These are phyloP conservation scores for Alloteropsis angusta DNA, from an alignment of 202 grass and related monocot genomes.

Conservation along the genomic window DNA sequence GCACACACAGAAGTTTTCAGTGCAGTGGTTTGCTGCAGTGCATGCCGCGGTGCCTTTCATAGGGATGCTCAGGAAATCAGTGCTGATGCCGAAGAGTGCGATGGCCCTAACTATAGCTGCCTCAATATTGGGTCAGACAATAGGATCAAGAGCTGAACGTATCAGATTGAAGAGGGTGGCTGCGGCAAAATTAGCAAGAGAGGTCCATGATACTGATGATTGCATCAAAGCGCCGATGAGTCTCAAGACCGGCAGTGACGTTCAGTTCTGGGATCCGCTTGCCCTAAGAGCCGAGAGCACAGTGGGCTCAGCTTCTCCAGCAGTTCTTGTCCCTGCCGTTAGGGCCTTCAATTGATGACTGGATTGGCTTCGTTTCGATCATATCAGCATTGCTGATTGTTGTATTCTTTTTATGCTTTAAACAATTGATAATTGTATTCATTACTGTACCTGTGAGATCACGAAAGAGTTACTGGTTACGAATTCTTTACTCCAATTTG, in stretches of 20 bases:
- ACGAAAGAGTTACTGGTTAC: slow-evolving; percentile 11
- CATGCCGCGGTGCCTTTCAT: slow-evolving; percentile 92
- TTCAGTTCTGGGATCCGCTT: slow-evolving; percentile 54
- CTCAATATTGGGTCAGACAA: slow-evolving; percentile 87
- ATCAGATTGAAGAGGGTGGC: slow-evolving; percentile 54
- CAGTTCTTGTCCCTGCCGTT: slow-evolving; percentile 32
- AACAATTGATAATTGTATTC: slow-evolving; percentile 20
- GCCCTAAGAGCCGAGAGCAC: slow-evolving; percentile 27
- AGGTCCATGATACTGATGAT: neutral
- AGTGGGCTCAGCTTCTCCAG: slow-evolving; percentile 5
- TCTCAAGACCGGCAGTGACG: slow-evolving; percentile 22
- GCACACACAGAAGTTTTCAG: slow-evolving; percentile 81
- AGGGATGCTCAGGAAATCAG: slow-evolving; percentile 87
- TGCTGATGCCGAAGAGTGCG: slow-evolving; percentile 83
- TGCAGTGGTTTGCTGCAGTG: slow-evolving; percentile 81
- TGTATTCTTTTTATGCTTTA: neutral
- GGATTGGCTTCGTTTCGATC: neutral
- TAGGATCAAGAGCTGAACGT: slow-evolving; percentile 83
- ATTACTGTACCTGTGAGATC: slow-evolving; percentile 18
- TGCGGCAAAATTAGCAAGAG: slow-evolving; percentile 18
- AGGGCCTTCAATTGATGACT: slow-evolving; percentile 29
- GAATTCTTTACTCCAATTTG: slow-evolving; percentile 10
- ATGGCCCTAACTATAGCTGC: slow-evolving; percentile 94
- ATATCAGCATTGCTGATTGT: neutral
- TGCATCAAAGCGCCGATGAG: slow-evolving; percentile 16